Conservation (phyloP, 495 filamentous ascomycete species). For the Podospora pseudocomata region DNA sequence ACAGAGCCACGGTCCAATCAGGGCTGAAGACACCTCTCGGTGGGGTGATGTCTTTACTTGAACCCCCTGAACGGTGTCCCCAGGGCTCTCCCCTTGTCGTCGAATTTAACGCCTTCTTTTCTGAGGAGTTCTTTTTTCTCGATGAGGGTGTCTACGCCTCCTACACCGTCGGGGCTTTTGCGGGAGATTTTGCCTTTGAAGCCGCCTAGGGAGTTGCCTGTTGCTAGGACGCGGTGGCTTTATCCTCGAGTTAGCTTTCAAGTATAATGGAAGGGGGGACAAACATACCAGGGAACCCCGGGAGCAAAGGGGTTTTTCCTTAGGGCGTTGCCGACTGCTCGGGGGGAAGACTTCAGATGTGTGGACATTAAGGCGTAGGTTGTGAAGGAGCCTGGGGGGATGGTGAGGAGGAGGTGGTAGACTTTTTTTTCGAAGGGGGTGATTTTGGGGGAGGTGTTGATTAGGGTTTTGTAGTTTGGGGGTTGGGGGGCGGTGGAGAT, state of each 20-base stretch:
- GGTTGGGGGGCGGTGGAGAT: slow-evolving; percentile 3
- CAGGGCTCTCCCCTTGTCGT: slow-evolving; percentile 36
- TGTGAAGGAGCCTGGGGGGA: slow-evolving; percentile 65
- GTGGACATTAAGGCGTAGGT: slow-evolving; percentile 70
- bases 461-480: slow-evolving; percentile 9
- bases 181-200: slow-evolving; percentile 47
- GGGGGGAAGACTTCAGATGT: slow-evolving; percentile 63
- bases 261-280: not conserved
- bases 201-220: slow-evolving; percentile 44
- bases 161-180: slow-evolving; percentile 15
- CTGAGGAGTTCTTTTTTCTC: slow-evolving; percentile 43
- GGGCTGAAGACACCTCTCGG: not conserved
- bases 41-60: not conserved
- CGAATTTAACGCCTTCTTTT: slow-evolving; percentile 41
- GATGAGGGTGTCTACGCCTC: slow-evolving; percentile 38
- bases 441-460: slow-evolving; percentile 33
- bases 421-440: slow-evolving; percentile 61
- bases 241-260: not conserved
- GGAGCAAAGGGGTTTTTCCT: slow-evolving; percentile 69
- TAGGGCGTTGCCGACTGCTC: slow-evolving; percentile 77
- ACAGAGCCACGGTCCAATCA: too few species aligned
- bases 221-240: slow-evolving; percentile 48
- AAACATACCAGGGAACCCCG: slow-evolving; percentile 46
- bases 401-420: slow-evolving; percentile 43
- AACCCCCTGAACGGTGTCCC: slow-evolving; percentile 44